phyloP scores from a whole-genome alignment of 164 flowering plant species.

The Vitis riparia region DNA sequence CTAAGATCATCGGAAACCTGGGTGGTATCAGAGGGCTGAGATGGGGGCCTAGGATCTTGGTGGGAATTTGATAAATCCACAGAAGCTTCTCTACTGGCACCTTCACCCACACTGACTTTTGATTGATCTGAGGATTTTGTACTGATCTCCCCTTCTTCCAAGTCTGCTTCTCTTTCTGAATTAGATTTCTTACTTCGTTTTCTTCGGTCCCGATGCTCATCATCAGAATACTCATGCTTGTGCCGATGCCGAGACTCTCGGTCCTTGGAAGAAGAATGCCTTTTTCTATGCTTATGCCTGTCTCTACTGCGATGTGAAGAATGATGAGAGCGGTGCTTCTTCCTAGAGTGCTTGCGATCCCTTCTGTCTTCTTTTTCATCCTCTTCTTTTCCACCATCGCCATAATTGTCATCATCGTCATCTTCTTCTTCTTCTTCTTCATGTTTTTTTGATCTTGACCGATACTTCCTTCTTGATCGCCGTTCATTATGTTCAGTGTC shows the following conservation, averaged over 20 bases:
- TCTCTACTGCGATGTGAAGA: slow-evolving; percentile 52
- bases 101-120: slow-evolving; percentile 22
- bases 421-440: slow-evolving; percentile 31
- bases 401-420: slow-evolving; percentile 16
- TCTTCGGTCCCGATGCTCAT: background rate
- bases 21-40: slow-evolving; percentile 37
- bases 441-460: slow-evolving; percentile 41
- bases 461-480: slow-evolving; percentile 50
- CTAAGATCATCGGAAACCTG: slow-evolving; percentile 75
- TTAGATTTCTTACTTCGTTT: slow-evolving; percentile 12
- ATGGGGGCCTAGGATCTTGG: slow-evolving; percentile 27
- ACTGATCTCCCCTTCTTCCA: slow-evolving; percentile 63
- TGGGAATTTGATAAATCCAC: slow-evolving; percentile 25
- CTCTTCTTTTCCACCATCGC: slow-evolving; percentile 19
- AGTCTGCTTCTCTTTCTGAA: slow-evolving; percentile 34
- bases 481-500: slow-evolving; percentile 35
- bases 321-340: slow-evolving; percentile 51
- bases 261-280: slow-evolving; percentile 47
- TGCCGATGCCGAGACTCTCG: slow-evolving; percentile 24
- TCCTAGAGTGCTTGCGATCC: slow-evolving; percentile 43
- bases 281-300: slow-evolving; percentile 40
- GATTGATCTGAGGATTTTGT: slow-evolving; percentile 35
- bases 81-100: slow-evolving; percentile 38
- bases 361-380: slow-evolving; percentile 25
- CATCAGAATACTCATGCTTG: background rate